Base-by-base conservation (phyloP, 768 basidiomycete species). In the Pleurotus sapidus region DNA sequence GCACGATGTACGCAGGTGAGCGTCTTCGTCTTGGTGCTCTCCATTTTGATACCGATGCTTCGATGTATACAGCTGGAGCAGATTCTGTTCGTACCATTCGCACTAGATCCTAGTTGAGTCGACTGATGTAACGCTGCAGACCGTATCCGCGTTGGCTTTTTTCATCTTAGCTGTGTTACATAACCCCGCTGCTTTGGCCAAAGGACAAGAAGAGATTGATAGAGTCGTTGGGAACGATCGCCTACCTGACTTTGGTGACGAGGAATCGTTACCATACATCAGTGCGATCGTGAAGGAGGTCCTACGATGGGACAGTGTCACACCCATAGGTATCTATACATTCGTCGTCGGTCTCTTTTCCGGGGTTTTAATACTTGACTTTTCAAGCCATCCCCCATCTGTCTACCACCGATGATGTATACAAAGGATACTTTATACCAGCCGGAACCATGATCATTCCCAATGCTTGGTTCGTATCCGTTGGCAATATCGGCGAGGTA, bases 341-440 rank as follows among this genome's bases (percentile, higher is more conserved):
- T 37, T 17, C 24, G 3, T 11, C 47, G 5, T 53, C 6, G n/a
- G 8, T 23, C 6, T 25, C 6, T 20, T n/a, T 0, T 11, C 1
- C 25, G 25, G 20, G 18, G 7, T 56, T 7, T 27, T 55, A 14
- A 20, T 27, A 27, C 8, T 9, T 4, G 12, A 34, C 8, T 50
- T n/a, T 12, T 15, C 12, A 54, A 75, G 75, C 62, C 12, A 18
- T 72, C 9, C 70, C 72, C 7, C 75, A 74, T 59, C 55, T 61
- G 11, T 60, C 64, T 5, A 57, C 54, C 4, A 63, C 64, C 5
- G 74, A 75, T 7, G 72, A 75, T 57, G 57, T 66, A 3, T 77
- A 76, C 58, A 59, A 64, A 17, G 75, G 73, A 0, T 72, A 73
- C 48, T 45, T 60, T 50, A 73, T 78, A 39, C 75, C 74, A 0